Percentiles rank a stretch among this genome's conserved stretches.
These are phyloP conservation scores for Suillus subluteus DNA, from an alignment of 768 basidiomycete genomes.

Conservation along the genomic window DNA sequence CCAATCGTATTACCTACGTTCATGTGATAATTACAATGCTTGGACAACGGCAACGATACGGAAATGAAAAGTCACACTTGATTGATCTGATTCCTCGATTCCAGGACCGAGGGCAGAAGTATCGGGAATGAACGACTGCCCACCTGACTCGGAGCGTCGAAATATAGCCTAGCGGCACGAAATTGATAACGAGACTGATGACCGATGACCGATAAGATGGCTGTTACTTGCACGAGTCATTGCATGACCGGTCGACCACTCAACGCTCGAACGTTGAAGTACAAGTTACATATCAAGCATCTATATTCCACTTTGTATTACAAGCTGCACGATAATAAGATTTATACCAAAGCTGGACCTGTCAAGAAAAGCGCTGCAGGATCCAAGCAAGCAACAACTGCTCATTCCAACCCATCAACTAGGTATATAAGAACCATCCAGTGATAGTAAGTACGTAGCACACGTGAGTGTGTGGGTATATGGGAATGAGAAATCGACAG, in stretches of 20 bases:
- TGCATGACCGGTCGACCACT: neutral
- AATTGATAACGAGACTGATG: neutral
- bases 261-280: neutral
- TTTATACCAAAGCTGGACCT: neutral
- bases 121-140: neutral
- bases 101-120: constrained; percentile 1
- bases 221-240: neutral
- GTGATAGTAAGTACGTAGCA: constrained; percentile 26
- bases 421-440: constrained; percentile 18
- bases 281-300: neutral
- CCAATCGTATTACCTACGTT: neutral
- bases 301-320: constrained; percentile 6
- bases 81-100: constrained; percentile 1
- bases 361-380: constrained; percentile 33
- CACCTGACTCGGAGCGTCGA: neutral
- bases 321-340: constrained; percentile 9
- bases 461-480: constrained; percentile 24
- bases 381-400: constrained; percentile 31
- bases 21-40: neutral
- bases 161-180: neutral
- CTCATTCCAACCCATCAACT: constrained; percentile 33
- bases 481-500: constrained; percentile 5
- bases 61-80: constrained; percentile 3
- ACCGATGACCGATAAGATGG: neutral
- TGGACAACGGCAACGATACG: constrained; percentile 5